Conservation (phyloP, 805 yeast genomes). For the Pichia scutulata region DNA sequence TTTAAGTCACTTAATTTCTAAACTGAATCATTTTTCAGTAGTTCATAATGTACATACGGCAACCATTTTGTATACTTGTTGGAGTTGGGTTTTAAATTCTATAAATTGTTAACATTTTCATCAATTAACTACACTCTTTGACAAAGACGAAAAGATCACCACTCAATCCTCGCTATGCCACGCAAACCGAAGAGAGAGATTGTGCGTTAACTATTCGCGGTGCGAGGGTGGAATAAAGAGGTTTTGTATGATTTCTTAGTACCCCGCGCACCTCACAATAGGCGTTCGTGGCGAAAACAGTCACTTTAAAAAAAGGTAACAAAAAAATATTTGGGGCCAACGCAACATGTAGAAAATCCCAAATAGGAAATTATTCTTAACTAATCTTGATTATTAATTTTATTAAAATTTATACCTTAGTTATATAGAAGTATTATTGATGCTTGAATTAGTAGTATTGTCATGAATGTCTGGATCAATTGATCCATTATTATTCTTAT, state of each 20-base stretch:
- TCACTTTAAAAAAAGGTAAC: not conserved
- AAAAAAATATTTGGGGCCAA: not conserved
- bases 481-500: not conserved
- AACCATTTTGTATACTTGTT: constrained; percentile 22
- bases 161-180: not conserved
- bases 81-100: not conserved
- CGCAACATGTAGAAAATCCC: not conserved
- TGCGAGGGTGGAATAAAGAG: not conserved
- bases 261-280: constrained; percentile 12
- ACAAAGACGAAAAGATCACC: not conserved
- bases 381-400: too few species aligned
- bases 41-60: constrained; percentile 21
- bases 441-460: too few species aligned
- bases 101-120: not conserved
- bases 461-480: not conserved
- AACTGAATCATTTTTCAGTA: not conserved
- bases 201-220: not conserved
- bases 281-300: not conserved
- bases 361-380: not conserved
- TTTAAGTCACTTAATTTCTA: not conserved
- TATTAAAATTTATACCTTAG: not conserved
- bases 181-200: not conserved
- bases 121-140: not conserved
- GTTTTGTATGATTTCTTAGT: not conserved
- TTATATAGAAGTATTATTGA: not conserved